A percentile compares a stretch with the other conserved stretches of the same genome.
phyloP scores from a whole-genome alignment of 108 stramenopile species.

The Pseudonitzschia delicatissima region DNA sequence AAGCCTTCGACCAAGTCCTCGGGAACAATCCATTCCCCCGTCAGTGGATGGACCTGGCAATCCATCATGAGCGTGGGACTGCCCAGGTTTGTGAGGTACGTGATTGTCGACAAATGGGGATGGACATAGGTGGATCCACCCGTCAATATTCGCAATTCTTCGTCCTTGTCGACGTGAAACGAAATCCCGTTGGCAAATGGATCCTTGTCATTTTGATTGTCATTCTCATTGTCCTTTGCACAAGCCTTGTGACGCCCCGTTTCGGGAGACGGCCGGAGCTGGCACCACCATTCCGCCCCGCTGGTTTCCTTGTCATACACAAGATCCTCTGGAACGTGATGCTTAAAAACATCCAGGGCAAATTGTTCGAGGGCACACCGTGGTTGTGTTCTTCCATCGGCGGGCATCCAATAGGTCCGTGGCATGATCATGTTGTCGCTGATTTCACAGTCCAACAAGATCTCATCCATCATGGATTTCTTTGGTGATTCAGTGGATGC shows the following conservation, averaged over 20 bases:
- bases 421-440: slow-evolving; percentile 72
- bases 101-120: slow-evolving; percentile 82
- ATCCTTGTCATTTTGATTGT: slow-evolving; percentile 18
- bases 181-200: slow-evolving; percentile 48
- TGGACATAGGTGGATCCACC: slow-evolving; percentile 74
- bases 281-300: slow-evolving; percentile 87
- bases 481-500: background rate
- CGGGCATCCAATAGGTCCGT: slow-evolving; percentile 74
- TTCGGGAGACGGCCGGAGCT: slow-evolving; percentile 66
- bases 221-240: slow-evolving; percentile 18
- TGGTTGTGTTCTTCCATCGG: slow-evolving; percentile 35
- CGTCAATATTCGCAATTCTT: slow-evolving; percentile 67
- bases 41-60: slow-evolving; percentile 50
- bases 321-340: slow-evolving; percentile 39
- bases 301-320: slow-evolving; percentile 32
- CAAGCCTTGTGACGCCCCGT: slow-evolving; percentile 39
- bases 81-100: slow-evolving; percentile 72
- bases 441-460: slow-evolving; percentile 79
- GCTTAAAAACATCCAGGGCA: slow-evolving; percentile 70
- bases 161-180: slow-evolving; percentile 89
- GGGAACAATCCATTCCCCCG: slow-evolving; percentile 51
- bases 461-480: slow-evolving; percentile 45
- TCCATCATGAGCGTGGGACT: slow-evolving; percentile 64
- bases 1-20: slow-evolving; percentile 29
- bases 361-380: slow-evolving; percentile 67